Evolutionary conservation across 306 rosid genomes (phyloP), one percentile per base, ranked within the genome.

Genomic region (Crataegus laevigata): DNA sequence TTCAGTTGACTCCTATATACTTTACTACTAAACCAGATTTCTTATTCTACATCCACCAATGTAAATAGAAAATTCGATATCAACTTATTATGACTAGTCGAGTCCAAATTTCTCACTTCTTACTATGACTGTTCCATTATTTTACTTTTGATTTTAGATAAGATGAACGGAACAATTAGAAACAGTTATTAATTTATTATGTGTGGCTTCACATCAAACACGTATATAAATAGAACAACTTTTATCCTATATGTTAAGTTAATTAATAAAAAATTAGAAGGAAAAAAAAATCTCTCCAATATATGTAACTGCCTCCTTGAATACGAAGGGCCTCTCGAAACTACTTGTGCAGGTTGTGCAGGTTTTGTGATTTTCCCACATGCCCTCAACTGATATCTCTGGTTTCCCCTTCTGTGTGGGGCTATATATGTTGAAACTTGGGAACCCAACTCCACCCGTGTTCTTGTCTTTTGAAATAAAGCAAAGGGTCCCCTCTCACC

Each of bases 391-490:
- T 32, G 21, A 66, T 11, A 21, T 34, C 26, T 34, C 68, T 40
- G 69, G 43, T 60, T 73, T 54, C 36, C 8, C 75, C 47, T 69
- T 50, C 54, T 42, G 62, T 38, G 77, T 76, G 85, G 77, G 72
- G 60, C 38, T 61, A 42, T 22, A 36, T 60, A 26, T 51, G 73
- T 47, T 63, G 73, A 76, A 63, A 76, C 68, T 76, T 30, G 25
- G 62, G 79, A 78, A 68, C 84, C 82, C 84, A 70, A 79, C 79
- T 75, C 81, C 84, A 73, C 88, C 80, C 87, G 86, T 81, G 85
- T 79, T 77, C 57, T 63, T 83, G 84, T 75, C 77, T 68, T 72
- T 69, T 64, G 36, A 54, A 26, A 64, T 59, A 74, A 81, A 52
- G 66, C 72, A 19, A 38, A 69, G 93, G 81, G 52, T 85, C 82